A percentile compares a stretch with the other conserved stretches of the same genome.
These are phyloP conservation scores for Fusarium sp. DNA, from an alignment of 2,329 filamentous ascomycete species.

Conservation along the genomic window DNA sequence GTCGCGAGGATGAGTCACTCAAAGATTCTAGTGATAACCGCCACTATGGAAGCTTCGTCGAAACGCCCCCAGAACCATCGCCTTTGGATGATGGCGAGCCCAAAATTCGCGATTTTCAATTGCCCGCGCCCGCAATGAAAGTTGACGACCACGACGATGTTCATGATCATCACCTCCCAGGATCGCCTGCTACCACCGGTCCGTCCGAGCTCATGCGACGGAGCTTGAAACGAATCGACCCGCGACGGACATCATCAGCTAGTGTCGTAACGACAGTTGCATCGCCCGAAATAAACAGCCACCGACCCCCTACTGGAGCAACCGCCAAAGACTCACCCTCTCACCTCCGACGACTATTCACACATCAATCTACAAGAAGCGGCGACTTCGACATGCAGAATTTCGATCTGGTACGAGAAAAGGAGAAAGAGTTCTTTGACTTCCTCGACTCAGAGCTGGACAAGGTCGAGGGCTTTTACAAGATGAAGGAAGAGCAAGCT, in stretches of 20 bases:
- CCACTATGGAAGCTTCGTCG: conserved; percentile 66
- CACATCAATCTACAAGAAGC: conserved; percentile 44
- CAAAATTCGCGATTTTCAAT: conserved; percentile 56
- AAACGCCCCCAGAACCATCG: conserved; percentile 52
- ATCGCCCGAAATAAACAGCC: conserved; percentile 4
- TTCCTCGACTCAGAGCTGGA: conserved; percentile 86
- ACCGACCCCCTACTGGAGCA: conserved; percentile 35
- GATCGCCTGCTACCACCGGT: conserved; percentile 43
- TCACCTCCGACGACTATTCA: conserved; percentile 51
- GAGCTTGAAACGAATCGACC: conserved; percentile 42
- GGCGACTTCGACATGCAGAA: conserved; percentile 57
- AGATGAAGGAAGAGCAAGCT: conserved; percentile 86
- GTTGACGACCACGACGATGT: conserved; percentile 45
- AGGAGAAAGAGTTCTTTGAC: conserved; percentile 85
- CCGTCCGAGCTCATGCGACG: conserved; percentile 29
- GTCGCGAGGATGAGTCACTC: conserved; percentile 55
- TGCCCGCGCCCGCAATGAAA: conserved; percentile 65
- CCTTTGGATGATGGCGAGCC: conserved; percentile 41
- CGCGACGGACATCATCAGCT: conserved; percentile 53
- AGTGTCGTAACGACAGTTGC: conserved; percentile 37
- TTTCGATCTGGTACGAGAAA: conserved; percentile 73
- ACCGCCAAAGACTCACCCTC: conserved; percentile 44
- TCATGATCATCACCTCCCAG: conserved; percentile 20
- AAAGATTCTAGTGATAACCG: conserved; percentile 53
- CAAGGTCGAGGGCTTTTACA: conserved; percentile 95